Conservation (phyloP, 208 protist genomes). For the Acanthamoeba lugdunensis region DNA sequence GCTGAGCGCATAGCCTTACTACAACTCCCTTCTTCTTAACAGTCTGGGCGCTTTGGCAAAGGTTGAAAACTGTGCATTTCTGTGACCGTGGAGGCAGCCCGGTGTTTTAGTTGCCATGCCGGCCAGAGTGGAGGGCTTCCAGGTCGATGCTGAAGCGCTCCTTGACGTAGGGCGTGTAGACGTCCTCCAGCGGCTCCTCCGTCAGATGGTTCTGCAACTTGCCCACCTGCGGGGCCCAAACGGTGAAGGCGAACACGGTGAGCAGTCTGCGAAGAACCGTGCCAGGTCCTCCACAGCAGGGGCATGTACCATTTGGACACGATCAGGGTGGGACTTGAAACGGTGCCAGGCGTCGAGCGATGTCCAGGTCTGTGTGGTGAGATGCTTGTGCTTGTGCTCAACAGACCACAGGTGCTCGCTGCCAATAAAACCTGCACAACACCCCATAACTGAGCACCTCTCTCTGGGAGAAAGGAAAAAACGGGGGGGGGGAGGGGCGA, state of each 20-base stretch:
- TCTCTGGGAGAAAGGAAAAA: too few relatives aligned
- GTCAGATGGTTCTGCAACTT: not conserved
- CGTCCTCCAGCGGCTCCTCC: not conserved
- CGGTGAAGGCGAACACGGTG: too few relatives aligned
- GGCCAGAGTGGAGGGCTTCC: not conserved
- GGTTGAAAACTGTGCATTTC: too few relatives aligned
- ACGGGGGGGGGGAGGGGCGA: not conserved
- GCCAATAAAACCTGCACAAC: not conserved
- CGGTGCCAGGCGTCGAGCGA: not conserved
- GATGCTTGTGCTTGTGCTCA: constrained; percentile 59
- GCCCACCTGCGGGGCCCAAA: not conserved
- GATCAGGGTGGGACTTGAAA: not conserved
- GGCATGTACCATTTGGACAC: not conserved
- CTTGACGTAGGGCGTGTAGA: constrained; percentile 1
- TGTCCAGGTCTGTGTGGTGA: constrained; percentile 46
- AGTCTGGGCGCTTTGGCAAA: too few relatives aligned
- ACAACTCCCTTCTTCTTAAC: too few relatives aligned
- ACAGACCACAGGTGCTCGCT: constrained; percentile 59
- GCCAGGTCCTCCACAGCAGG: not conserved
- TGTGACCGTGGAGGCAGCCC: too few relatives aligned
- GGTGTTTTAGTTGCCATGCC: not conserved
- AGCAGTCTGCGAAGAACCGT: too few relatives aligned
- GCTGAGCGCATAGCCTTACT: too few relatives aligned
- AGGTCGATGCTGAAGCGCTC: constrained; percentile 3
- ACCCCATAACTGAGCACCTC: too few relatives aligned